phyloP scores from a whole-genome alignment of 768 basidiomycete genomes.

The Floccularia luteovirens region DNA sequence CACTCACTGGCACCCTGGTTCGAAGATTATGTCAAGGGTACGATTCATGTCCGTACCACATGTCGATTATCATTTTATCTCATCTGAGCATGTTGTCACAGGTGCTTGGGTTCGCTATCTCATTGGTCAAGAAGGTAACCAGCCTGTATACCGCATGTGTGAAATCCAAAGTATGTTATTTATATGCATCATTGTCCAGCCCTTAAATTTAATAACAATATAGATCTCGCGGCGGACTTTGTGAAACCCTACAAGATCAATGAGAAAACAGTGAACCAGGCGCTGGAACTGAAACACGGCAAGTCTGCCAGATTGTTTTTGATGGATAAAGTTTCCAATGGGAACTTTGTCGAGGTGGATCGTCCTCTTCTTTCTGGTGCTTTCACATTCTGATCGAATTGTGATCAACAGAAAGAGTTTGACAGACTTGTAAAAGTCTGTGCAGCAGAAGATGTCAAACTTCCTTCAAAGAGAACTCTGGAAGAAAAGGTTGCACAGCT shows the following conservation, averaged over 20 bases:
- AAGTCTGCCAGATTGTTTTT: conserved; percentile 48
- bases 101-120: conserved; percentile 85
- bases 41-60: conserved; percentile 11
- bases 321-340: conserved; percentile 89
- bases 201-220: background rate
- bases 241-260: conserved; percentile 70
- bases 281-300: conserved; percentile 74
- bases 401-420: conserved; percentile 59
- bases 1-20: conserved; percentile 78
- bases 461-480: conserved; percentile 62
- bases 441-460: conserved; percentile 42
- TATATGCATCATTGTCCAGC: background rate
- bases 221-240: conserved; percentile 42
- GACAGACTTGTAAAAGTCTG: conserved; percentile 44
- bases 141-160: conserved; percentile 75
- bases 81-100: conserved; percentile 22
- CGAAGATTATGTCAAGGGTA: conserved; percentile 74
- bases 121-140: conserved; percentile 53
- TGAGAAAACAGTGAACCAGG: conserved; percentile 53
- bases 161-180: conserved; percentile 63
- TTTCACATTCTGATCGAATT: conserved; percentile 1
- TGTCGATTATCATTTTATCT: conserved; percentile 5
- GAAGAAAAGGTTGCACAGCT: conserved; percentile 63
- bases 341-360: conserved; percentile 47
- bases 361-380: background rate